Percentiles rank a stretch among this genome's conserved stretches.
These are phyloP conservation scores for Aspergillus hortae DNA, from an alignment of 2,329 filamentous ascomycete species.

Conservation along the genomic window DNA sequence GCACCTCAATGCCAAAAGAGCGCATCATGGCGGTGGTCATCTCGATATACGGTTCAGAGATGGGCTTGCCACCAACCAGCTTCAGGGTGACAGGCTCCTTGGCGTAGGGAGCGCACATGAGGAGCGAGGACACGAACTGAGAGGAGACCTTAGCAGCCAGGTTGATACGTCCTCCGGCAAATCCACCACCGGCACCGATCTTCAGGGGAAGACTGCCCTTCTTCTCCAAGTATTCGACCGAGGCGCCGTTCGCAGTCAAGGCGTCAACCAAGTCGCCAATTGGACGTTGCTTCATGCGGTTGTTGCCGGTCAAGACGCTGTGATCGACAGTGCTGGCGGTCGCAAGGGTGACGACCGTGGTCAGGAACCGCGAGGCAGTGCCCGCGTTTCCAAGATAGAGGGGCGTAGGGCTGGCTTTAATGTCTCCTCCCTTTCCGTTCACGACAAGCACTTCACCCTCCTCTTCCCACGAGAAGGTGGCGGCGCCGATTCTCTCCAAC, in stretches of 20 bases:
- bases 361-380: constrained; percentile 91
- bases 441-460: constrained; percentile 88
- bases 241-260: constrained; percentile 79
- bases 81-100: constrained; percentile 88
- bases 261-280: constrained; percentile 93
- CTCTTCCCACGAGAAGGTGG: constrained; percentile 89
- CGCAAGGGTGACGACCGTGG: constrained; percentile 84
- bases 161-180: constrained; percentile 83
- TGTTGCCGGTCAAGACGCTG: constrained; percentile 86
- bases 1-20: constrained; percentile 79
- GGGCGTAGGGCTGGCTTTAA: constrained; percentile 70
- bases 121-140: constrained; percentile 95
- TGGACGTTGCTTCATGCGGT: constrained; percentile 91
- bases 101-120: constrained; percentile 96
- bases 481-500: constrained; percentile 78
- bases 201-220: constrained; percentile 79
- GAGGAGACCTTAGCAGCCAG: constrained; percentile 94
- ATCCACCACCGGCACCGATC: constrained; percentile 76
- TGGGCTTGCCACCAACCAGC: constrained; percentile 92
- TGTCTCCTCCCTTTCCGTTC: constrained; percentile 80
- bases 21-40: constrained; percentile 99
- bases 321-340: constrained; percentile 59
- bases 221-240: constrained; percentile 79
- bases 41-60: constrained; percentile 95
- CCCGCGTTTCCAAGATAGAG: constrained; percentile 96